Base-by-base conservation (phyloP, 108 stramenopile species). In the Fistulifera solaris region DNA sequence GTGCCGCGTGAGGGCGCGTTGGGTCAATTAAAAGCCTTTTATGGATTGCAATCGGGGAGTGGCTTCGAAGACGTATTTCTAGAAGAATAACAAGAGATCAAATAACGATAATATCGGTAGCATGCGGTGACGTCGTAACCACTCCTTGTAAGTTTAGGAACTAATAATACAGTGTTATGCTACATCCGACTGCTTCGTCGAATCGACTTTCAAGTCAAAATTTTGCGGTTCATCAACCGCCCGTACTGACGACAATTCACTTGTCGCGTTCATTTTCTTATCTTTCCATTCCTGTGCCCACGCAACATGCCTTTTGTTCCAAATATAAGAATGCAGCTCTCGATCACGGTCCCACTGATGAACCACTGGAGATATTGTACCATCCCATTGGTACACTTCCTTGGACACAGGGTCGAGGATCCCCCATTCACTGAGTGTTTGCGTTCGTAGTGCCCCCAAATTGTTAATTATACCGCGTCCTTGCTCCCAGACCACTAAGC, bases 291-390 rank as follows among this genome's bases (percentile, higher is more conserved):
- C 56, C 1, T 22, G 5, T 27, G 27, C 18, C 56, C 56, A 57
- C 43, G 17, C 27, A n/a, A 24, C 23, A 40, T 57, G 56, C 27
- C 19, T 28, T 6, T 10, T 15, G 25, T 23, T 17, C 12, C 19
- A n/a, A 43, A 57, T 57, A 19, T 48, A 56, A 0, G 5, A 18
- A 35, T 68, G 67, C 43, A 87, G 65, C 49, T 82, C 66, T 12
- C 68, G 62, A 52, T 91, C 89, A 46, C 89, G 73, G 53, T 91
- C 89, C 75, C 80, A 91, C 54, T 91, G 89, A 58, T 91, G 89
- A 2, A 73, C 89, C 0, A 91, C 89, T 12, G 83, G 80, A 71
- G 73, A 74, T 2, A 79, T 54, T 14, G 66, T 67, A 17, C 72
- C 76, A 67, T 86, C 85, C 81, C 81, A 85, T 55, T 91, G 87